These are phyloP conservation scores for Carex cristatella DNA, from an alignment of 176 grass and related monocot genomes.

Conservation along the genomic window DNA sequence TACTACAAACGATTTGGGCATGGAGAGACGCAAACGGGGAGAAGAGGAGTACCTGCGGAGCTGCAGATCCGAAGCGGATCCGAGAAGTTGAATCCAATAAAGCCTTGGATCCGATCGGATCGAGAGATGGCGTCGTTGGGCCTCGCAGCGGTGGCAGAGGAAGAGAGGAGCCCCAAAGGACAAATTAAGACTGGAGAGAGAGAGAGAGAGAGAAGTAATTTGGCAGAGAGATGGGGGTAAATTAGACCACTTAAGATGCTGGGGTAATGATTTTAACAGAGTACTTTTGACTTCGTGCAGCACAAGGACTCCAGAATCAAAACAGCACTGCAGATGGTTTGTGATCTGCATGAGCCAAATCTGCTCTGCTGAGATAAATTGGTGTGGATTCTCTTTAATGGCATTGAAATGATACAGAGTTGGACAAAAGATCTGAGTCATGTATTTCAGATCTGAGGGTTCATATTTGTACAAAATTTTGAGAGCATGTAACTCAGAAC, in stretches of 20 bases:
- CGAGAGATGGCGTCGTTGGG: neutral
- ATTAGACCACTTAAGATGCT: too few relatives aligned
- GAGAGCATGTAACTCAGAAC: too few relatives aligned
- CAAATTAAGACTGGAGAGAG: neutral
- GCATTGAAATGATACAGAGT: neutral
- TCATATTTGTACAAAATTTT: neutral
- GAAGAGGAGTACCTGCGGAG: neutral
- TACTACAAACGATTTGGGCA: neutral
- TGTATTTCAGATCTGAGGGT: neutral
- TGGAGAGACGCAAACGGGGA: neutral
- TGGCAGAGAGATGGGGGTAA: too few relatives aligned
- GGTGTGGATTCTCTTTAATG: neutral
- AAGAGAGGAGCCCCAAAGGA: neutral
- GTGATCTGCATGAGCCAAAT: too few relatives aligned
- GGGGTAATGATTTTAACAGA: too few relatives aligned
- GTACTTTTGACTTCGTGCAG: too few relatives aligned
- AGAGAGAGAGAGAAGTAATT: too few relatives aligned
- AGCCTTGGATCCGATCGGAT: neutral
- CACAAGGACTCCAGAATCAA: too few relatives aligned
- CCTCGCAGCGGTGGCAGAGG: neutral
- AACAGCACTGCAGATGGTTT: too few relatives aligned
- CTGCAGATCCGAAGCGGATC: conserved; percentile 15
- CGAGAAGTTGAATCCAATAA: neutral
- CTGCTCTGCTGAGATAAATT: too few relatives aligned
- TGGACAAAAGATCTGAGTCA: neutral